These are phyloP conservation scores for Ochromonadaceae sp. DNA, from an alignment of 352 stramenopile genomes.

Conservation along the genomic window DNA sequence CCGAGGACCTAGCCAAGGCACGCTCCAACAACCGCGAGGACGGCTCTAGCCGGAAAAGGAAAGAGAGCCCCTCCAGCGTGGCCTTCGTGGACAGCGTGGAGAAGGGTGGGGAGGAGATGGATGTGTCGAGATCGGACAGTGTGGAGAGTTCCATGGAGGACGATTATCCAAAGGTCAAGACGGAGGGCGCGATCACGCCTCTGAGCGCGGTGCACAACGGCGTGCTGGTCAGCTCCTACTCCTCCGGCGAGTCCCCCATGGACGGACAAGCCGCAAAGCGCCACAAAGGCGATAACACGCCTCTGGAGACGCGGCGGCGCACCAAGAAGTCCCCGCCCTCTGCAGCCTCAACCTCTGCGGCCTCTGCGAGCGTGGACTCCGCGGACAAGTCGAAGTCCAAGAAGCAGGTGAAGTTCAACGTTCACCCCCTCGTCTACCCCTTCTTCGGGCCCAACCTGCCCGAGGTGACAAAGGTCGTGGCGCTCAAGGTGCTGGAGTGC, in stretches of 20 bases:
- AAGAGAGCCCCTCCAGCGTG: not conserved
- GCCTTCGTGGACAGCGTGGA: no score
- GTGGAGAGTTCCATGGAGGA: no score
- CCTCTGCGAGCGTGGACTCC: not conserved
- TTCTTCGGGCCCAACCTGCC: conserved; percentile 1
- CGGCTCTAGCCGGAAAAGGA: not conserved
- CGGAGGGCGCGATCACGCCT: not conserved
- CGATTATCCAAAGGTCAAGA: not conserved
- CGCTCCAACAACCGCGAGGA: not conserved
- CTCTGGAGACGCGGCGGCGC: not conserved
- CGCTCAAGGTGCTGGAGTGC: not conserved
- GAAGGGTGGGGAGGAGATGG: no score
- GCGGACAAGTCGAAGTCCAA: not conserved
- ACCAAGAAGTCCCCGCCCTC: not conserved
- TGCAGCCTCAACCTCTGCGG: not conserved
- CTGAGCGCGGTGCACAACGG: not conserved
- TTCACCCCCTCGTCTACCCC: not conserved
- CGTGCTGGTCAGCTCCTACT: not conserved
- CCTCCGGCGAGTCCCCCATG: not conserved
- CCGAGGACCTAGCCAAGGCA: not conserved
- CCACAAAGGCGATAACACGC: not conserved
- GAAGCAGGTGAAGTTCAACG: not conserved
- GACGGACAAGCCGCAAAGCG: not conserved
- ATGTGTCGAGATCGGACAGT: no score
- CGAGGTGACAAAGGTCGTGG: not conserved